A percentile compares a stretch with the other conserved stretches of the same genome.
These are phyloP conservation scores for Talaromyces sp. DNA, from an alignment of 2,329 filamentous ascomycete species.

Conservation along the genomic window DNA sequence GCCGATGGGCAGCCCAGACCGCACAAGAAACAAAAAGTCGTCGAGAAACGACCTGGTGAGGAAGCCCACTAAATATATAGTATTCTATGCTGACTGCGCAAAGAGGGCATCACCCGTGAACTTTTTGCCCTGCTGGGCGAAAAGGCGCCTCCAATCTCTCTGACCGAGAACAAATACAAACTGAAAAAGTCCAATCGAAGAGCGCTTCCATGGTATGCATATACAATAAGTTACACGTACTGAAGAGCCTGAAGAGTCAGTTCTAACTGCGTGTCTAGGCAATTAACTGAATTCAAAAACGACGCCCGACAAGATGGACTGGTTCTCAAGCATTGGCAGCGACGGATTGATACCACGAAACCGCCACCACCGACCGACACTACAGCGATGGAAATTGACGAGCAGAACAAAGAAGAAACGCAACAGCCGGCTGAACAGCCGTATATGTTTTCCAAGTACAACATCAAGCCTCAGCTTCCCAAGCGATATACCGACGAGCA, in stretches of 20 bases:
- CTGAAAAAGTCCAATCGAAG: slow-evolving; percentile 43
- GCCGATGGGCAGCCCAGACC: slow-evolving; percentile 55
- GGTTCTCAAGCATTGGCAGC: slow-evolving; percentile 73
- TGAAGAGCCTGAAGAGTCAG: slow-evolving; percentile 48
- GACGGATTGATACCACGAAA: slow-evolving; percentile 51
- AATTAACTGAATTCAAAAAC: slow-evolving; percentile 67
- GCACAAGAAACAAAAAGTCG: slow-evolving; percentile 69
- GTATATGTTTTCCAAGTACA: slow-evolving; percentile 76
- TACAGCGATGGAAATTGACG: slow-evolving; percentile 31
- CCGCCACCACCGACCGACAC: slow-evolving; percentile 30
- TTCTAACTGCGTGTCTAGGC: slow-evolving; percentile 54
- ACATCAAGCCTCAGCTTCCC: slow-evolving; percentile 72
- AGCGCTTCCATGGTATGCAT: slow-evolving; percentile 40
- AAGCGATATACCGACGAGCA: slow-evolving; percentile 76
- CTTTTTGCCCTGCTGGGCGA: slow-evolving; percentile 48
- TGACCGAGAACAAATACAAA: slow-evolving; percentile 50
- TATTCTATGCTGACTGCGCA: slow-evolving; percentile 12
- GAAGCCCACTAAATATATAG: slow-evolving; percentile 13
- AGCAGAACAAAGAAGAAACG: slow-evolving; percentile 32
- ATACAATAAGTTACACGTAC: slow-evolving; percentile 48
- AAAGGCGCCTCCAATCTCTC: slow-evolving; percentile 47
- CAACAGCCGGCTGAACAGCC: slow-evolving; percentile 37
- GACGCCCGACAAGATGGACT: slow-evolving; percentile 69
- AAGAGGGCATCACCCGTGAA: slow-evolving; percentile 48
- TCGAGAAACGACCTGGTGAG: slow-evolving; percentile 53